A percentile compares a stretch with the other conserved stretches of the same genome.
These are phyloP conservation scores for Neurospora hispaniola DNA, from an alignment of 495 filamentous ascomycete genomes.

Conservation along the genomic window DNA sequence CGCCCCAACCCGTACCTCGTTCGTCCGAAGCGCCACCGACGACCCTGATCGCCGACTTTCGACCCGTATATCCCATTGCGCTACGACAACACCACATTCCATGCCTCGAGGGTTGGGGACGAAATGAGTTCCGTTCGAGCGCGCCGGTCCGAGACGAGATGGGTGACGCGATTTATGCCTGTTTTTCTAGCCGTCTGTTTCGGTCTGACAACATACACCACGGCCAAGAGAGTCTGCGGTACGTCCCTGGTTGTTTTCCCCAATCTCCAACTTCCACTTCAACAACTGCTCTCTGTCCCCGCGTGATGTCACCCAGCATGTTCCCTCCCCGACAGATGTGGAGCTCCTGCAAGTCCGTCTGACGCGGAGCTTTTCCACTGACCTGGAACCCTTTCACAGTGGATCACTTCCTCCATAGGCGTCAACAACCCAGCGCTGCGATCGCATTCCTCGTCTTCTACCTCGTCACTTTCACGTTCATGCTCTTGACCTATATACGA, in stretches of 20 bases:
- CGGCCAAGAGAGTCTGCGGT: constrained; percentile 35
- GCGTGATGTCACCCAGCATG: constrained; percentile 2
- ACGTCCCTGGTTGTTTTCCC: constrained; percentile 3
- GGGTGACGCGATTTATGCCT: constrained; percentile 34
- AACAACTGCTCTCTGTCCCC: background rate
- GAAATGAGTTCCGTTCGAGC: constrained; percentile 5
- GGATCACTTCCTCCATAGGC: constrained; percentile 49
- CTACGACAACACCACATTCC: background rate
- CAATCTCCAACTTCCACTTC: background rate
- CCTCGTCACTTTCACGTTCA: constrained; percentile 54
- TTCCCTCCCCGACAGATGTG: background rate
- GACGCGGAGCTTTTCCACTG: background rate
- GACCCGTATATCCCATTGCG: background rate
- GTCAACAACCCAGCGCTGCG: constrained; percentile 43
- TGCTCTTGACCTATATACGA: constrained; percentile 58
- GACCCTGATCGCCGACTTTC: background rate
- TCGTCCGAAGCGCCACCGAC: background rate
- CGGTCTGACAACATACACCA: constrained; percentile 29
- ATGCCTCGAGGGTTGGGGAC: background rate
- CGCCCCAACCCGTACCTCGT: background rate
- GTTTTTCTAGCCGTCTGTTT: constrained; percentile 25
- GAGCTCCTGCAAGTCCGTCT: background rate
- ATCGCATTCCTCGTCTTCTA: constrained; percentile 61
- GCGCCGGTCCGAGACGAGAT: constrained; percentile 30
- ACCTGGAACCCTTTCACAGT: constrained; percentile 31